phyloP scores from a whole-genome alignment of 768 basidiomycete species.

The Leccinum boreale region DNA sequence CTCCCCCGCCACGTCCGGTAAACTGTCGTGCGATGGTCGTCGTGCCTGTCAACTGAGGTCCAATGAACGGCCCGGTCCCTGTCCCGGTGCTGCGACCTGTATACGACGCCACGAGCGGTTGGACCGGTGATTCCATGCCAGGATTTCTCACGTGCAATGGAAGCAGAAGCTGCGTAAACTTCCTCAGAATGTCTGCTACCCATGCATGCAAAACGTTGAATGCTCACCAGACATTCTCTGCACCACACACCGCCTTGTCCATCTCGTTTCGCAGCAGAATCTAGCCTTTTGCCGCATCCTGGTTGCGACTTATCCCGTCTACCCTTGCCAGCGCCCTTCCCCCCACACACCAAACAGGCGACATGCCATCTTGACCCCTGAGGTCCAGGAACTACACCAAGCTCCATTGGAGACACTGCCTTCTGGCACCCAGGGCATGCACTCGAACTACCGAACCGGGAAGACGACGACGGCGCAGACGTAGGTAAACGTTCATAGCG shows the following conservation, averaged over 20 bases:
- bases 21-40: slow-evolving; percentile 76
- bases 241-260: slow-evolving; percentile 75
- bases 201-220: neutral
- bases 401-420: slow-evolving; percentile 77
- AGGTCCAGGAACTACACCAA: slow-evolving; percentile 82
- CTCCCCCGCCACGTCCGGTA: slow-evolving; percentile 53
- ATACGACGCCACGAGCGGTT: slow-evolving; percentile 44
- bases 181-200: slow-evolving; percentile 5
- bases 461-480: slow-evolving; percentile 18
- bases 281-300: slow-evolving; percentile 80
- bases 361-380: slow-evolving; percentile 81
- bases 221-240: slow-evolving; percentile 73
- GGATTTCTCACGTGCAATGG: slow-evolving; percentile 45
- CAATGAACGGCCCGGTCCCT: slow-evolving; percentile 31
- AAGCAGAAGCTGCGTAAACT: slow-evolving; percentile 49
- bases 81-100: slow-evolving; percentile 36
- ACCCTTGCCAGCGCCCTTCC: slow-evolving; percentile 46
- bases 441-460: slow-evolving; percentile 39
- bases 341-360: slow-evolving; percentile 76
- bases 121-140: slow-evolving; percentile 51
- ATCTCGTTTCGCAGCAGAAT: slow-evolving; percentile 78
- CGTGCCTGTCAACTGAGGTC: slow-evolving; percentile 62
- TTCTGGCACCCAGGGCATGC: slow-evolving; percentile 75
- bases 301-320: slow-evolving; percentile 56
- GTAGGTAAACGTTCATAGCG: slow-evolving; percentile 27